Evolutionary conservation across 2,329 filamentous ascomycete species (phyloP), one percentile per base, ranked within the genome.

Genomic region (Microsporum ferrugineum): DNA sequence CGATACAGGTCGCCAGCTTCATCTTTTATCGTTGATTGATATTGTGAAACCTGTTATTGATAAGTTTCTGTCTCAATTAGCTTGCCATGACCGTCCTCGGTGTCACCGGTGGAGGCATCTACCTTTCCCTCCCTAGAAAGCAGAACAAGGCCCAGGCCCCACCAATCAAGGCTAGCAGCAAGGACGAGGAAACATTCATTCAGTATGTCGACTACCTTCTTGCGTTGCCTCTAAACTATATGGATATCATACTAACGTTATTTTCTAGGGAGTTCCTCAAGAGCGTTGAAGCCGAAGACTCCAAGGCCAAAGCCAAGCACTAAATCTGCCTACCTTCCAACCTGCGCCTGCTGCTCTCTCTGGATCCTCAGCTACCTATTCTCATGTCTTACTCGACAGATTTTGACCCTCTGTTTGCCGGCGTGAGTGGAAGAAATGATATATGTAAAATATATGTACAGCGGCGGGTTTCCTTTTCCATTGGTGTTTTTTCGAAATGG

Each of bases 141-240:
- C 78, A 80, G 70, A 73, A 76, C 67, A 71, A 76, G 64, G 74
- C 76, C 65, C 71, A 76, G 64, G 75, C 75, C 63, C 84, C 84
- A 60, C 81, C 83, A 47, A 83, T 86, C 75, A 83, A 84, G 70
- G 84, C 84, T 59, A 77, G 78, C 69, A 85, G 81, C 77, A 84
- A 84, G 75, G 84, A 86, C 67, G 84, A 87, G 77, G 84, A 86
- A 77, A 80, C 80, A 70, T 87, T 86, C 73, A 84, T 87, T 71
- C 81, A 85, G 84, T 87, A 81, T 65, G 81, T 78, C 57, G 34
- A 39, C 14, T 27, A 7, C 39, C 7, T 5, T n/a, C 7, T 17
- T 53, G 2, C 8, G 39, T 27, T 23, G 29, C 38, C 8, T 8
- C 14, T 27, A n/a, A n/a, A 38, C 5, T 58, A 43, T 36, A 34